Evolutionary conservation across 257 asterid genomes (phyloP), one percentile per base, ranked within the genome.

Genomic region (Gardenia jasminoides): DNA sequence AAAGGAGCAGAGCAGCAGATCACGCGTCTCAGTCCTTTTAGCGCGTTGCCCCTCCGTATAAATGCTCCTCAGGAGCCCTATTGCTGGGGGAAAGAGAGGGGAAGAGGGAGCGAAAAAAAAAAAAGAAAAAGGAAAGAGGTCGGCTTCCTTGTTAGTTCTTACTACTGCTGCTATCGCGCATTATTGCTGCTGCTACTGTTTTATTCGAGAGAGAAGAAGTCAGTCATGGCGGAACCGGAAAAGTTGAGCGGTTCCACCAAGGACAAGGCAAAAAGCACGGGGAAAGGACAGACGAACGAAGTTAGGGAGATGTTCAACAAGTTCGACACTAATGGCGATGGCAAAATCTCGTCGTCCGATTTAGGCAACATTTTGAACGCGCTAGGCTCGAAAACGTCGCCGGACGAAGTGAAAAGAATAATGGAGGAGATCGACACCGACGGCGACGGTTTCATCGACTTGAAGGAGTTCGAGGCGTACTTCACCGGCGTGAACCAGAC

Each of bases 401-500:
- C 81, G 30, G 94, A 87, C 41, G 97, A 92, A 77, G 94, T 87
- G 54, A 56, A 80, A 77, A 83, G 88, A 28, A 85, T 89, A 78
- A 92, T 94, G 98, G 64, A 86, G 83, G 97, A 92, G 85, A 67
- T 94, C 7, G 98, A 94, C 82, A 77, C 81, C 39, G 93, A 94
- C 90, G 97, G 98, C 75, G 97, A 94, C 85, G 98, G 98, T 7
- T 91, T 88, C 82, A 91, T 94, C 82, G 98, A 94, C 41, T 56
- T 90, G 83, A 84, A 88, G 61, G 98, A 94, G 86, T 94, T 94
- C 83, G 87, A 87, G 84, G 88, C 90, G 83, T 88, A 92, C 75
- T 82, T 81, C 78, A 58, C 86, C 48, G 82, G 81, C 56, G 83
- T 84, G 54, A 86, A 82, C 39, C 82, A 82, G 65, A 83, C 76